Conservation (phyloP, 768 basidiomycete species). For the Cytidiella melzeri region DNA sequence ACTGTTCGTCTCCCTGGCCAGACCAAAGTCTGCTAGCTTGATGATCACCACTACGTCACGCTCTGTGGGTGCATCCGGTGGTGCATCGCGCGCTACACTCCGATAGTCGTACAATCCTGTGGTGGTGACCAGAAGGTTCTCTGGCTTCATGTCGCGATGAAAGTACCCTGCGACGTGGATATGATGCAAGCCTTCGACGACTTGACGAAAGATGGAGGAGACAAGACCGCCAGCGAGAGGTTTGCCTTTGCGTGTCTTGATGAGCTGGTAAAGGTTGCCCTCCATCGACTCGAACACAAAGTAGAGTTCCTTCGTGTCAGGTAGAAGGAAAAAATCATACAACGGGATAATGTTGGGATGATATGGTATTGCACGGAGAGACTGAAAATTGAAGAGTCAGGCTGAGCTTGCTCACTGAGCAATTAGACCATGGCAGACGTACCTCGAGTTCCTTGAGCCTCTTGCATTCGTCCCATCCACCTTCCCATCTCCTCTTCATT, state of each 20-base stretch:
- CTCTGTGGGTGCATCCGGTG: slow-evolving; percentile 62
- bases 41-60: slow-evolving; percentile 95
- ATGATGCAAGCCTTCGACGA: slow-evolving; percentile 85
- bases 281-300: slow-evolving; percentile 99
- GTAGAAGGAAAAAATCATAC: slow-evolving; percentile 99
- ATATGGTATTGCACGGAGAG: slow-evolving; percentile 87
- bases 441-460: slow-evolving; percentile 94
- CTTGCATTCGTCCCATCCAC: slow-evolving; percentile 97
- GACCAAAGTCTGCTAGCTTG: slow-evolving; percentile 97
- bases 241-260: slow-evolving; percentile 92
- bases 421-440: slow-evolving; percentile 25
- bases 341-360: slow-evolving; percentile 98
- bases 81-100: slow-evolving; percentile 64
- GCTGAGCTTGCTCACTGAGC: slow-evolving; percentile 6
- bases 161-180: slow-evolving; percentile 93
- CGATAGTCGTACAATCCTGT: slow-evolving; percentile 92
- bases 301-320: slow-evolving; percentile 91
- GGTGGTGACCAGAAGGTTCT: slow-evolving; percentile 97
- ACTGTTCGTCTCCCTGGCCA: slow-evolving; percentile 85
- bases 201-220: slow-evolving; percentile 91
- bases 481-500: slow-evolving; percentile 98
- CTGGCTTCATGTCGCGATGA: slow-evolving; percentile 99
- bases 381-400: slow-evolving; percentile 41
- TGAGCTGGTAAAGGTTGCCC: slow-evolving; percentile 98
- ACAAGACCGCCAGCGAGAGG: slow-evolving; percentile 96